Evolutionary conservation across 1,284 basidiomycete genomes (phyloP), one percentile per base, ranked within the genome.

Genomic region (Sanghuangporus sanghuang): DNA sequence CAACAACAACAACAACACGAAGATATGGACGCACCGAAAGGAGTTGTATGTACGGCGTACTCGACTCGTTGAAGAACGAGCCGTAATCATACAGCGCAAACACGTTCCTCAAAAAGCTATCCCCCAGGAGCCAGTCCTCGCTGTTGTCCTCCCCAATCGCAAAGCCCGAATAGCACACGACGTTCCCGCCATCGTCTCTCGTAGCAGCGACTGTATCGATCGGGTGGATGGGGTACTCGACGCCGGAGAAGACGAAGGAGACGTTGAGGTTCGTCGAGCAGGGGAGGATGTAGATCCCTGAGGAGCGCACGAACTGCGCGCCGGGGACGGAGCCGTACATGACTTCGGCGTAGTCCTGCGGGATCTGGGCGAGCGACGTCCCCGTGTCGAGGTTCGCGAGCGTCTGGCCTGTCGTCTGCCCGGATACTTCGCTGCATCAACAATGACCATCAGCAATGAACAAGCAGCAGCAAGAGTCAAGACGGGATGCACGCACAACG

Each of bases 371-470:
- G 9, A 67, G 52, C 36, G 50, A 60, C 14, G 66, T 67, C 48
- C 66, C 66, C 7, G 66, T 67, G 44, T 67, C 66, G 40, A 67
- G 54, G 59, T 65, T 65, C 35, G 62, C 64, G 53, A 67, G 61
- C 8, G 64, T 65, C 53, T 65, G 63, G 42, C 55, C 59, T 14
- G 52, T 16, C 35, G 46, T 35, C 35, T 62, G 64, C 18, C 64
- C 64, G 2, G 23, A 2, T 8, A 61, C 61, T 38, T 32, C 40
- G 49, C 57, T 64, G 18, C n/a, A 52, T 4, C 27, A 21, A 50
- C 36, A 38, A 21, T 6, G 6, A n/a, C 35, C 27, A n/a, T 56
- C 23, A 50, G 18, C 39, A 32, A 27, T 35, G 36, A 6, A 16
- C 5, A 23, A n/a, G 8, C 12, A 55, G 14, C 14, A 38, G n/a